phyloP scores from a whole-genome alignment of 495 filamentous ascomycete genomes.

The Aspergillus mulundensis region DNA sequence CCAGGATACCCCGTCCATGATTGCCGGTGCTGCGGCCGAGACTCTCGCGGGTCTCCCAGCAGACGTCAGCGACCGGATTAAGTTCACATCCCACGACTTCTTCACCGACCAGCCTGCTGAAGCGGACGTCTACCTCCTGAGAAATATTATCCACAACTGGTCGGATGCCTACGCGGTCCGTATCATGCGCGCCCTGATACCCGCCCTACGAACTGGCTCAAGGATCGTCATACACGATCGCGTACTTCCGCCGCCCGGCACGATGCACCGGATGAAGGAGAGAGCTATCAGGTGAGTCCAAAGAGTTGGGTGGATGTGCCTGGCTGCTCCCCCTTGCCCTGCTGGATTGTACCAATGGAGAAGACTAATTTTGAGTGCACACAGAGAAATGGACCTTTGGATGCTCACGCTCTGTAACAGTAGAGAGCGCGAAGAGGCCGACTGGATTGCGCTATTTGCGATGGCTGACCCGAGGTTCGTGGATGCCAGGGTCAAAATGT shows the following conservation, averaged over 20 bases:
- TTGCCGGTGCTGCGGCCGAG: background rate
- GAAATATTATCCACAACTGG: slow-evolving; percentile 45
- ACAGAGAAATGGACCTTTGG: slow-evolving; percentile 11
- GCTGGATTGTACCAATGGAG: no score
- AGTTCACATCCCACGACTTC: slow-evolving; percentile 45
- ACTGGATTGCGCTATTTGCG: slow-evolving; percentile 1
- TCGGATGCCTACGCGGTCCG: slow-evolving; percentile 31
- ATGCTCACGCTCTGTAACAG: slow-evolving; percentile 9
- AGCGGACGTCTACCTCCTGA: slow-evolving; percentile 49
- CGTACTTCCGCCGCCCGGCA: slow-evolving; percentile 2
- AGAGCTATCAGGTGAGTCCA: background rate
- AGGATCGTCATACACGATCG: slow-evolving; percentile 4
- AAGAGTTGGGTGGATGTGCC: no score
- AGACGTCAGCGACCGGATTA: slow-evolving; percentile 22
- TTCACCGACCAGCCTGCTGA: slow-evolving; percentile 40
- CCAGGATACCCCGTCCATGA: no score
- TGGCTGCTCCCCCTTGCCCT: background rate
- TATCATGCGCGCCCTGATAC: slow-evolving; percentile 22
- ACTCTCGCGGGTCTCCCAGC: background rate
- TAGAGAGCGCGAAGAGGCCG: background rate
- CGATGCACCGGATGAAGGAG: slow-evolving; percentile 2
- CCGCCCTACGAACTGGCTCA: background rate
- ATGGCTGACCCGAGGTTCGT: background rate
- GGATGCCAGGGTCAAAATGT: background rate
- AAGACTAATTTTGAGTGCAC: no score